Base-by-base conservation (phyloP, 345 rosid genomes). In the Eucalyptus regnans region DNA sequence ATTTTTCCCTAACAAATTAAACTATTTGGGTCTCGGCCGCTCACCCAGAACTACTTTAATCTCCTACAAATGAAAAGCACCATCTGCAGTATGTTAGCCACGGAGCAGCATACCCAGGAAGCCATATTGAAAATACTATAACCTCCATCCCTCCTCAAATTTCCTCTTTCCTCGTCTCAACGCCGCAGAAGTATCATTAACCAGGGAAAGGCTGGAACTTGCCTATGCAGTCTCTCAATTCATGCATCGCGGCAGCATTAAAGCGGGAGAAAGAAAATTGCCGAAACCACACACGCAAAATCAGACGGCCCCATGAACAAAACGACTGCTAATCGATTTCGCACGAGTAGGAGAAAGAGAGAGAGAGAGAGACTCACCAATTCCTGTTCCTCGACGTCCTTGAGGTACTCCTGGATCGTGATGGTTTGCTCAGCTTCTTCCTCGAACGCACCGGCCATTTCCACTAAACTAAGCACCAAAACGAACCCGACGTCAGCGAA, bases 351-450 rank as follows among this genome's bases (percentile, higher is more conserved):
- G 9, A 85, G 23, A 14, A 18, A 29, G 71, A 64, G 18, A 18
- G 44, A 68, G 44, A 68, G 80, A 87, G 43, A 81, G 52, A 60
- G 37, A 44, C 41, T 86, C 8, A 98, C 99, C 95, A 98, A 92
- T 91, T 97, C 99, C 91, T 97, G 95, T 1, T 95, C 98, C 90
- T 98, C 99, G 79, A 97, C 94, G 48, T 94, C 91, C 87, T 97
- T 89, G 87, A 98, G 96, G 89, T 97, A 98, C 92, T 98, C 99
- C 46, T 94, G 79, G 87, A 98, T 96, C 56, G 99, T 91, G 46
- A 96, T 86, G 62, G 97, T 96, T 80, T 89, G 95, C 90, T 95
- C 98, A 13, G 91, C 92, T 46, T 97, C 99, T 29, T 95, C 96
- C 31, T 94, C 99, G 86, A 95, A 93, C 86, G 37, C 93, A 25